phyloP scores from a whole-genome alignment of 2,329 filamentous ascomycete genomes.

The Metarhizium guizhouense region DNA sequence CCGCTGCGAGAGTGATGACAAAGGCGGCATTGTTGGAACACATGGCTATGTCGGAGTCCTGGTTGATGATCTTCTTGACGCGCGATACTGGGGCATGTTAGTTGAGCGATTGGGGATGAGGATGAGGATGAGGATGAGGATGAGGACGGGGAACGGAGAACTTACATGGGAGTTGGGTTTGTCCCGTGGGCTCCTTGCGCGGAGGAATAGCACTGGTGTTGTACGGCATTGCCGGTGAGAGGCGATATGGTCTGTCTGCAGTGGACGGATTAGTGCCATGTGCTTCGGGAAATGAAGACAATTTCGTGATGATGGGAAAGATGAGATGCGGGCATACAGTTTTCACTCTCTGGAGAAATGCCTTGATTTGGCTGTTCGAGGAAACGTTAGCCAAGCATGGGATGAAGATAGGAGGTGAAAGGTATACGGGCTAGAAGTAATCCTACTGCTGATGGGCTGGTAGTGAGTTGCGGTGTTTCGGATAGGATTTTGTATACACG shows the following conservation, averaged over 20 bases:
- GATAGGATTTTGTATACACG: no score
- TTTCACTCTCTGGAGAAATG: no score
- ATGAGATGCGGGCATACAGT: no score
- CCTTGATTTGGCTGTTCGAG: no score
- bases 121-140: no score
- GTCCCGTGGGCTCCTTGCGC: conserved; percentile 73
- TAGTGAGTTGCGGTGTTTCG: no score
- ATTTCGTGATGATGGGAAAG: no score
- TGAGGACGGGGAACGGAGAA: conserved; percentile 12
- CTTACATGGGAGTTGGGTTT: conserved; percentile 77
- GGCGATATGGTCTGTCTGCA: background rate
- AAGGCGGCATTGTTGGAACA: conserved; percentile 94
- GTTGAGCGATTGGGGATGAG: conserved; percentile 1
- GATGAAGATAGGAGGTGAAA: no score
- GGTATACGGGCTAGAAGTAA: no score
- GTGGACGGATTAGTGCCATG: background rate
- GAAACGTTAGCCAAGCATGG: no score
- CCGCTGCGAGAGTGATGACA: conserved; percentile 83
- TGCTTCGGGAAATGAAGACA: no score
- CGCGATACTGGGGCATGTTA: conserved; percentile 58
- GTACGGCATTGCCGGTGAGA: conserved; percentile 60
- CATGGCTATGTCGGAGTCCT: conserved; percentile 75
- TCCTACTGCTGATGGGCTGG: no score
- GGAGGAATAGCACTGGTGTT: conserved; percentile 79
- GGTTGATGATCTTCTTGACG: conserved; percentile 89